Evolutionary conservation across 225 moss, liverwort and hornwort species (phyloP), one percentile per base, ranked within the genome.

Genomic region (Neckera pumila): DNA sequence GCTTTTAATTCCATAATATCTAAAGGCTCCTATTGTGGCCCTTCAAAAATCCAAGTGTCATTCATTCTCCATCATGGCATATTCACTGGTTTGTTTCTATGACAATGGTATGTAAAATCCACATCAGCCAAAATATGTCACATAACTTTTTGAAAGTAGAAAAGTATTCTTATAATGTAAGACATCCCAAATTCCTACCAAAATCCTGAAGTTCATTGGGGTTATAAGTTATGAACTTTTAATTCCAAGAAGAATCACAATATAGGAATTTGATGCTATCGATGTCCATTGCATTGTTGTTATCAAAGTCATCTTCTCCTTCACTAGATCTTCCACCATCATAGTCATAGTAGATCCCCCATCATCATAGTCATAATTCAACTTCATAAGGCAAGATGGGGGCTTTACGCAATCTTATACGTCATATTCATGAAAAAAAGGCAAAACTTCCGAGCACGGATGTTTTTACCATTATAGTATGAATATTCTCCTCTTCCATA

Each of bases 21-120:
- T 5, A 31, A 51, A 21, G 49, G 20, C 12, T 76, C 1, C 8
- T 3, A 51, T 19, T 21, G 3, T 5, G 3, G 20, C 13, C 31
- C 3, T 13, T 2, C 3, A 19, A 31, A 51, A 34, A 21, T 21
- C 2, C 0, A 0, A 13, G 4, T 20, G 5, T 14, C 8, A n/a
- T 20, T 10, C 33, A 31, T 19, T 47, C 2, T 8, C 1, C 0
- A 1, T 5, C 3, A 0, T 21, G 13, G 51, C 33, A 51, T 20
- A 49, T 0, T n/a, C n/a, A n/a, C n/a, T 5, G 12, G 5, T 20
- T 51, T 33, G 51, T 31, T 31, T 51, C 5, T 3, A 51, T 31
- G 20, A 76, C 33, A 49, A 75, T 12, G 28, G 7, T 4, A 30
- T 12, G 9, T 17, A 74, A 74, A 74, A 74, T 47, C 7, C 6